Percentiles rank a stretch among this genome's conserved stretches.
phyloP scores from a whole-genome alignment of 1,284 basidiomycete species.

The Phellopilus nigrolimitatus region DNA sequence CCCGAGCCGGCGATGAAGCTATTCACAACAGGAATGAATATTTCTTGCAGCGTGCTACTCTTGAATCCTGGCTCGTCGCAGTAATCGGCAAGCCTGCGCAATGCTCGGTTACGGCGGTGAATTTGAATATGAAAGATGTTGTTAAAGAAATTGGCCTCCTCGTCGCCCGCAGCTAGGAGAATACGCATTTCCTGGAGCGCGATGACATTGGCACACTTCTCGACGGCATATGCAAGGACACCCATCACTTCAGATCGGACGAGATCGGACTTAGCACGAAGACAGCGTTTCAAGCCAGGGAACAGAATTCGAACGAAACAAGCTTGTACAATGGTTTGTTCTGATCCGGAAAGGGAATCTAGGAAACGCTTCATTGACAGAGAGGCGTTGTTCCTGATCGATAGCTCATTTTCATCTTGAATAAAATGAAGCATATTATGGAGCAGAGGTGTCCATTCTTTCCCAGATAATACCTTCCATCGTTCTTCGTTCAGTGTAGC shows the following conservation, averaged over 20 bases:
- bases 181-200: conserved; percentile 75
- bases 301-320: conserved; percentile 68
- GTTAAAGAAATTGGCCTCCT: conserved; percentile 96
- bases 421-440: conserved; percentile 86
- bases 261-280: conserved; percentile 80
- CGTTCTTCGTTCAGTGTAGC: conserved; percentile 64
- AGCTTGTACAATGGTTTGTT: conserved; percentile 41
- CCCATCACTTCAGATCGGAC: conserved; percentile 86
- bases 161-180: conserved; percentile 86
- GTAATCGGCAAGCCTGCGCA: conserved; percentile 81
- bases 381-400: conserved; percentile 82
- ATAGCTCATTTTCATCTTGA: conserved; percentile 86
- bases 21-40: conserved; percentile 85
- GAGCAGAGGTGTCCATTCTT: conserved; percentile 81
- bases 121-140: conserved; percentile 95
- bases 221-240: conserved; percentile 76
- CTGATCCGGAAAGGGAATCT: conserved; percentile 43
- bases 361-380: conserved; percentile 78
- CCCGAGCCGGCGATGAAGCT: conserved; percentile 74
- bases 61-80: conserved; percentile 68
- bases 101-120: conserved; percentile 85
- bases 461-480: conserved; percentile 44
- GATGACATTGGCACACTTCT: conserved; percentile 56
- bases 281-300: conserved; percentile 78
- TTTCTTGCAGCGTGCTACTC: conserved; percentile 72